Evolutionary conservation across 192 early-diverging fungal genomes (phyloP), one percentile per base, ranked within the genome.

Genomic region (Coemansia asiatica): DNA sequence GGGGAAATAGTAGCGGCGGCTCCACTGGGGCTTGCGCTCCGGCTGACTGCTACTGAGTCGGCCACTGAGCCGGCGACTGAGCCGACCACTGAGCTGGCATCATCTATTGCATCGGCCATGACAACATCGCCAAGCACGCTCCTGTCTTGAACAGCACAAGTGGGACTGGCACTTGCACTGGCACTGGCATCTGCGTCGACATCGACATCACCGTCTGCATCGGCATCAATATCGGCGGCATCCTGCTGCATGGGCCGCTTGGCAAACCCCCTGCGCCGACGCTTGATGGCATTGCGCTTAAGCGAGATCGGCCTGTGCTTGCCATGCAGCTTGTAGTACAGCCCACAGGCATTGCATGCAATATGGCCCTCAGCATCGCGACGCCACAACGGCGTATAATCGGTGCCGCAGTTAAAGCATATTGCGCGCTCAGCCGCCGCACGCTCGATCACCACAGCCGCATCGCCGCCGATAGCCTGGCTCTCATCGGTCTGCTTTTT

Each of bases 311-410:
- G 94, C 8, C 94, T 84, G 47, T 91, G 89, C 21, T 83, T 77
- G 74, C 83, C 84, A 64, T 96, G 93, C 56, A 95, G 84, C 60
- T 89, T 91, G 75, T 88, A 94, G 75, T 97, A 97, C 40, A 97
- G 77, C 6, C 95, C 95, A 71, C 95, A 97, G 25, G 94, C 94
- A 71, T 96, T 96, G 84, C 94, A 96, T 21, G 92, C 86, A 31
- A 89, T 74, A 15, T 90, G 86, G 64, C 90, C 90, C 8, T 85
- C 81, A 23, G 82, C 85, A 62, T 91, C 89, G 36, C 91, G 85
- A 50, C 92, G 80, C 92, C 92, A 94, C 18, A 92, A 77, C 18
- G 92, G 92, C 26, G 93, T 89, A 26, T 85, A 81, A 58, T 87
- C 89, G 2, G 87, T 90, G 27, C 83, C 81, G 76, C 93, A 94